Evolutionary conservation across 2,329 filamentous ascomycete species (phyloP), one percentile per base, ranked within the genome.

Genomic region (Phaeomoniella chlamydospora): DNA sequence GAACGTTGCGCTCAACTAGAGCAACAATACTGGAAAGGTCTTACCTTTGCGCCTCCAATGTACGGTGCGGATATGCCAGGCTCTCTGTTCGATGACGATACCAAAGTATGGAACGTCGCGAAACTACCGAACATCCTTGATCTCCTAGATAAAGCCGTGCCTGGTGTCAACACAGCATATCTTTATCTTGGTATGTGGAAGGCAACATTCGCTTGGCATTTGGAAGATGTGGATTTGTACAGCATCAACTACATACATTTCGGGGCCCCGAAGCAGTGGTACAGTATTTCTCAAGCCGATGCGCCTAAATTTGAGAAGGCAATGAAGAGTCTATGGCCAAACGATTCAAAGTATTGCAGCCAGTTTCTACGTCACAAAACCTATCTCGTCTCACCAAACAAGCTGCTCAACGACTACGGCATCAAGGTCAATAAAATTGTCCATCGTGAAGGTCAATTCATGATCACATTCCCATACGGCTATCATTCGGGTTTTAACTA

Each of bases 211-310:
- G 90, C 90, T 5, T 98, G 90, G 90, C 90, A 98, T 70, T 64
- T 98, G 36, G 90, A 98, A 55, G 90, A 98, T 54, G 88, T 98
- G 30, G 90, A 98, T 62, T 72, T 98, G 3, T 98, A 98, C 74
- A 96, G 87, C 56, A 98, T 98, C 69, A 98, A 98, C 62, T 98
- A 94, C 56, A 86, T 98, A 40, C 90, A 98, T 53, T 98, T 98
- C 55, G 90, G 90, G 37, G 90, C 90, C 2, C 90, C 90, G 0
- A 98, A 98, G 60, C 90, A 98, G 56, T 98, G 90, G 90, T 98
- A 98, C 62, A 94, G 87, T 58, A 96, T 98, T 45, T 94, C 88
- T 1, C 92, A 96, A 56, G 82, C 83, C 45, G 90, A 98, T 54
- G 86, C 88, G 11, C 76, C 86, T 35, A 79, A 81, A 12, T 98